Base-by-base conservation (phyloP, 2,329 filamentous ascomycete species). In the Coniochaeta sp. region DNA sequence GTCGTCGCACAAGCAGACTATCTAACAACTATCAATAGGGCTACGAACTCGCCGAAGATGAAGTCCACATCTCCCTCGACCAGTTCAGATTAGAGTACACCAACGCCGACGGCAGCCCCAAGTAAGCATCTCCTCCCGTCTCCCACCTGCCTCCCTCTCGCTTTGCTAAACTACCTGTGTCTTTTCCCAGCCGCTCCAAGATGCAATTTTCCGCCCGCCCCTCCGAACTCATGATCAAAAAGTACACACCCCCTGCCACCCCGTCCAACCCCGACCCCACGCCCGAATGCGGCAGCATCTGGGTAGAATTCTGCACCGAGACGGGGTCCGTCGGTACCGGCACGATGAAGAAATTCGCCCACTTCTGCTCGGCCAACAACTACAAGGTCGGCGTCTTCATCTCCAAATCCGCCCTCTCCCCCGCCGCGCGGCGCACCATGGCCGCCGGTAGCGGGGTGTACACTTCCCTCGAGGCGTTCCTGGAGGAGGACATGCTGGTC, bases 401-500 rank as follows among this genome's bases (percentile, higher is more conserved):
- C 61, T 91, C 89, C 52, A 81, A 86, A 64, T 86, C 86, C 47
- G 76, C 89, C 46, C 87, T 96, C 54, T 95, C 91, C 1, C 81
- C 90, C 26, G 87, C 91, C 55, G 92, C 91, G 32, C 83, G 92
- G 68, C 95, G 95, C 74, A 84, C 91, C 59, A 86, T 95, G 61
- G 84, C 84, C 58, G 85, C 86, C 54, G 45, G 45, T 8, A 83
- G 92, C 53, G 82, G 87, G 60, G 83, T 84, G 56, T 79, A 83
- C 66, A 87, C 87, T 51, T 83, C 88, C 64, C 89, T 96, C 64
- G 94, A 99, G 75, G 89, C 90, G 67, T 99, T 99, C 75, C 82
- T 92, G 61, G 94, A 97, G 76, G 87, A 94, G 68, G 94, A 99
- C 71, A 72, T 99, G 61, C 79, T 97, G 54, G 91, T 99, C 71